Evolutionary conservation across 2,329 filamentous ascomycete genomes (phyloP).

Genomic region (Calonectria naviculata): DNA sequence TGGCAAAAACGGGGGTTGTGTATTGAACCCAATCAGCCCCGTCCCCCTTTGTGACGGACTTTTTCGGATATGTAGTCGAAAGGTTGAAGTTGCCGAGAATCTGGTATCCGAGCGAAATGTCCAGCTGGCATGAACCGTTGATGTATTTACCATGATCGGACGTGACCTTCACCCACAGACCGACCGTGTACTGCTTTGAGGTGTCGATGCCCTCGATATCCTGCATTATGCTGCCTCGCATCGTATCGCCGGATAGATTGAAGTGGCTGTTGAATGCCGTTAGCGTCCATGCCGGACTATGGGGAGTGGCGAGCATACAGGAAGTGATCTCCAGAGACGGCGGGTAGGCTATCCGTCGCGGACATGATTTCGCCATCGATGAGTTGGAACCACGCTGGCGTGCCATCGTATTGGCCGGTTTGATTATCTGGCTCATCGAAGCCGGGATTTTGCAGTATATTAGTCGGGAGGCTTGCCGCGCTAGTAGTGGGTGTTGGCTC

Average conservation of each 20-base stretch:
- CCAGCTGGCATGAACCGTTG: not conserved
- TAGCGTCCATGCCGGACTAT: not conserved
- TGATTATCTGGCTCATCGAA: not conserved
- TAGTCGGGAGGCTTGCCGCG: not conserved
- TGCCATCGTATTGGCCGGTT: not conserved
- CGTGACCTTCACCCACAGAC: not conserved
- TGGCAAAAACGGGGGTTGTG: not conserved
- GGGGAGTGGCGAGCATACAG: not conserved
- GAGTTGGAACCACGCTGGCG: not conserved
- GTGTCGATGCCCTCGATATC: not conserved
- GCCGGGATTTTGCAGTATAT: not conserved
- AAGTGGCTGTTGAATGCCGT: not conserved
- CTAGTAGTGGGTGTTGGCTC: not conserved
- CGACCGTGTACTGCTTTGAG: not conserved
- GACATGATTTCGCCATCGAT: not conserved
- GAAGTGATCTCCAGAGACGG: not conserved
- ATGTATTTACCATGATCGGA: not conserved
- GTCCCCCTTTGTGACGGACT: not conserved
- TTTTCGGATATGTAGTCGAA: not conserved
- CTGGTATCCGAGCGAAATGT: not conserved
- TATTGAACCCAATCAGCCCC: not conserved
- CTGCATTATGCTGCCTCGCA: not conserved
- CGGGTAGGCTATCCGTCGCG: not conserved
- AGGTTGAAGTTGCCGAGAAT: not conserved
- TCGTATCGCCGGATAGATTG: not conserved